Percentiles rank a stretch among this genome's conserved stretches.
phyloP scores from a whole-genome alignment of 2,329 filamentous ascomycete species.

The Cordyceps tenuipes region DNA sequence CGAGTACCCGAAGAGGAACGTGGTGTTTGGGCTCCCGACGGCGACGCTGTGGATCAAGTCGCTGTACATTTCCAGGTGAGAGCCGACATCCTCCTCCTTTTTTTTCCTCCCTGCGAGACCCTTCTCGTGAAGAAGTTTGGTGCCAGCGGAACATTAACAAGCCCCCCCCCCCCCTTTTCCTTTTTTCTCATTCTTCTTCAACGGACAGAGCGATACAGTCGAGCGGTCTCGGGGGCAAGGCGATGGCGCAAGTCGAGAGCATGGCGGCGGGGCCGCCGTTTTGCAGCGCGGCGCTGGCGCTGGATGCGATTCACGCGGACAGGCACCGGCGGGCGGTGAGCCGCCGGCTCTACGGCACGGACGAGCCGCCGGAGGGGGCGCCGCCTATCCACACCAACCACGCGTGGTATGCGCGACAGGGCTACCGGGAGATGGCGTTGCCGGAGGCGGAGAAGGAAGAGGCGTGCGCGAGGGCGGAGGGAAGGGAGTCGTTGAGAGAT shows the following conservation, averaged over 20 bases:
- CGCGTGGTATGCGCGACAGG: slow-evolving; percentile 24
- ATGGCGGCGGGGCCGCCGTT: slow-evolving; percentile 24
- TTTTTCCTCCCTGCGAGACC: no score
- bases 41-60: slow-evolving; percentile 31
- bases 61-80: slow-evolving; percentile 33
- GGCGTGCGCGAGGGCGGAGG: slow-evolving; percentile 11
- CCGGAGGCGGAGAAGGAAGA: not conserved
- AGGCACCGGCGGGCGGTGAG: slow-evolving; percentile 21
- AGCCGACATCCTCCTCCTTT: no score
- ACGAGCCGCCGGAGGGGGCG: slow-evolving; percentile 20
- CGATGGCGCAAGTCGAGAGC: slow-evolving; percentile 28
- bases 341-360: slow-evolving; percentile 20
- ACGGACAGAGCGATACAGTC: slow-evolving; percentile 24
- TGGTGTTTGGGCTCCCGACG: slow-evolving; percentile 23
- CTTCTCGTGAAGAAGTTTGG: no score
- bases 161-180: no score
- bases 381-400: slow-evolving; percentile 20
- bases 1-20: slow-evolving; percentile 23
- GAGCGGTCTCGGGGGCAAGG: slow-evolving; percentile 26
- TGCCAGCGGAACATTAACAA: no score
- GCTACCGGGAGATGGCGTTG: slow-evolving; percentile 15
- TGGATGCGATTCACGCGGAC: slow-evolving; percentile 27
- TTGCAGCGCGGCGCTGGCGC: slow-evolving; percentile 24
- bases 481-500: not conserved
- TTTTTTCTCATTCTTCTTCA: not conserved